Conservation (phyloP, 164 flowering plant genomes). For the Akebia trifoliata region DNA sequence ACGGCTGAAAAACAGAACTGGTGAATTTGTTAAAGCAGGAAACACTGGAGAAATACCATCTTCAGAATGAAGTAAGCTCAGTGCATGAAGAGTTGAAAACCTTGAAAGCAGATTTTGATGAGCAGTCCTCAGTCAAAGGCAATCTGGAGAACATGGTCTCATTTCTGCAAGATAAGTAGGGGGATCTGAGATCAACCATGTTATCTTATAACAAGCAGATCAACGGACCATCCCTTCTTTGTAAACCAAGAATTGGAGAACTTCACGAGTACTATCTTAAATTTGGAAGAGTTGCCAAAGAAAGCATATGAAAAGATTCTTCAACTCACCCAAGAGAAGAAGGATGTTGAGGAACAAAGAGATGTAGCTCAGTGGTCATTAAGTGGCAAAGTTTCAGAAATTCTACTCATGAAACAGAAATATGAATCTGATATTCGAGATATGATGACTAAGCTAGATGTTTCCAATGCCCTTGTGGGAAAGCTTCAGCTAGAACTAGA, state of each 20-base stretch:
- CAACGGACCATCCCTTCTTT: constrained; percentile 13
- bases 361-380: constrained; percentile 36
- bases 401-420: constrained; percentile 35
- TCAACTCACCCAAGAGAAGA: constrained; percentile 43
- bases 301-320: constrained; percentile 32
- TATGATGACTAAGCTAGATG: constrained; percentile 35
- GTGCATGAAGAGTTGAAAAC: constrained; percentile 45
- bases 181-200: constrained; percentile 27
- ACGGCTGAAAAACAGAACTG: constrained; percentile 43
- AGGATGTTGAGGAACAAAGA: constrained; percentile 37
- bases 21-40: constrained; percentile 38
- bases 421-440: constrained; percentile 35
- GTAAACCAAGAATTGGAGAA: constrained; percentile 33
- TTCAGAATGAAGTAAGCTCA: constrained; percentile 35
- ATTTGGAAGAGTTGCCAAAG: constrained; percentile 48
- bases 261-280: constrained; percentile 24
- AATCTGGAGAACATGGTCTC: constrained; percentile 39
- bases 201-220: constrained; percentile 24
- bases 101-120: constrained; percentile 33
- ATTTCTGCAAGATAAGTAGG: constrained; percentile 41
- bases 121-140: constrained; percentile 29
- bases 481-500: constrained; percentile 56
- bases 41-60: constrained; percentile 31
- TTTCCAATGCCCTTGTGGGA: constrained; percentile 37
- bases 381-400: constrained; percentile 33